Evolutionary conservation across 352 stramenopile species (phyloP).

Genomic region (Phytophthora idaei): DNA sequence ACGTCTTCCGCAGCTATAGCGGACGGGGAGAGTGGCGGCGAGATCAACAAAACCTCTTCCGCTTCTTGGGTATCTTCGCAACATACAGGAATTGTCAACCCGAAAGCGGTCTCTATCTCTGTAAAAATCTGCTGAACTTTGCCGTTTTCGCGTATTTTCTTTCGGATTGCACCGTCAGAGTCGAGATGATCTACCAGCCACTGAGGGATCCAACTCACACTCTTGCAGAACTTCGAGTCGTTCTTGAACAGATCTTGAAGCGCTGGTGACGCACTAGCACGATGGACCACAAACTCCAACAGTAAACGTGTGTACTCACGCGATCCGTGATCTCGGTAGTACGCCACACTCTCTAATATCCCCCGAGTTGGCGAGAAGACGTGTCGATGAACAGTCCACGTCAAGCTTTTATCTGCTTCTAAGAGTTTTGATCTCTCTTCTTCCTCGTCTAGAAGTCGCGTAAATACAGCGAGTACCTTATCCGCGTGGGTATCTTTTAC

Average conservation of each 20-base stretch:
- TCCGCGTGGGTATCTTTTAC: constrained; percentile 56
- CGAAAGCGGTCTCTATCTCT: constrained; percentile 29
- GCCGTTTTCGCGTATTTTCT: constrained; percentile 4
- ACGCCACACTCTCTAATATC: constrained; percentile 61
- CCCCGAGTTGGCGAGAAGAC: constrained; percentile 62
- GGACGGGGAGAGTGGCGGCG: constrained; percentile 9
- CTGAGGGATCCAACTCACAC: constrained; percentile 53
- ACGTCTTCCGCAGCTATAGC: constrained; percentile 22
- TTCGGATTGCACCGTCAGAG: constrained; percentile 31
- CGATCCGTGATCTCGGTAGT: constrained; percentile 63
- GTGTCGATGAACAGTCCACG: constrained; percentile 46
- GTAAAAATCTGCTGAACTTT: constrained; percentile 11
- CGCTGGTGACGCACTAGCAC: constrained; percentile 26
- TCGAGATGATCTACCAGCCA: constrained; percentile 60
- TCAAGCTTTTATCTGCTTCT: background rate
- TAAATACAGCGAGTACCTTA: constrained; percentile 51
- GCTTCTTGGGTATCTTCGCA: constrained; percentile 1
- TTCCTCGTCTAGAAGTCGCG: constrained; percentile 43
- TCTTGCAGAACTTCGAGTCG: constrained; percentile 34
- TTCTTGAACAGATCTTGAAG: constrained; percentile 51
- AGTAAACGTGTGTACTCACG: constrained; percentile 61
- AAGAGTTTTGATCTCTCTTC: constrained; percentile 4
- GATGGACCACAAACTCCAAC: constrained; percentile 54
- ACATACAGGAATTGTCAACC: constrained; percentile 16
- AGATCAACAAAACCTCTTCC: constrained; percentile 5